These are phyloP conservation scores for Phascolomyces articulosus DNA, from an alignment of 371 early-diverging fungal genomes.

Conservation along the genomic window DNA sequence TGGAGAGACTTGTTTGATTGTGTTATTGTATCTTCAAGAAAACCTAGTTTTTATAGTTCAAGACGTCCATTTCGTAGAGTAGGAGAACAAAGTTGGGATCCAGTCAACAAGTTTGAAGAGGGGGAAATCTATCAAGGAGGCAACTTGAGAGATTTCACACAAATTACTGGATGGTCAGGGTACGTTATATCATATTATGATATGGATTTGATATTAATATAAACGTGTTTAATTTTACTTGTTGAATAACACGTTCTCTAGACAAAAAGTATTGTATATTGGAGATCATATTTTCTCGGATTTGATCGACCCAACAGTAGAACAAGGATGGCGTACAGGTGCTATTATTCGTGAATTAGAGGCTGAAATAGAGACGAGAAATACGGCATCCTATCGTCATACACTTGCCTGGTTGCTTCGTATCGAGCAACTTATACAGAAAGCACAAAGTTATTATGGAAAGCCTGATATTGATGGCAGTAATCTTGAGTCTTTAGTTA, in stretches of 20 bases:
- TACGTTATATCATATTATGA: no score
- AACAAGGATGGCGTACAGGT: conserved; percentile 76
- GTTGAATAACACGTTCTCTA: conserved; percentile 2
- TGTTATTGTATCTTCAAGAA: conserved; percentile 61
- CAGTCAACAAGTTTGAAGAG: conserved; percentile 52
- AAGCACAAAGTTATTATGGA: conserved; percentile 53
- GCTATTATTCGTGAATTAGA: conserved; percentile 68
- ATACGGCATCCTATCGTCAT: conserved; percentile 54
- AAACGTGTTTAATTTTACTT: no score
- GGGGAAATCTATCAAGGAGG: conserved; percentile 70
- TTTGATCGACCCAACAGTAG: conserved; percentile 62
- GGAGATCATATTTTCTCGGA: conserved; percentile 75
- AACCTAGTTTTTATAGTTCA: conserved; percentile 64
- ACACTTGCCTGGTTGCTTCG: conserved; percentile 56
- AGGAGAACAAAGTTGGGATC: conserved; percentile 52
- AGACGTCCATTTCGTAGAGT: conserved; percentile 60
- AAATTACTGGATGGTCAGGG: conserved; percentile 59
- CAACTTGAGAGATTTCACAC: conserved; percentile 59
- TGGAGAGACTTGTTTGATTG: conserved; percentile 72
- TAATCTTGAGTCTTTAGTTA: conserved; percentile 42
- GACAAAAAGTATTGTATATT: conserved; percentile 67
- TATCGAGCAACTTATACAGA: conserved; percentile 57
- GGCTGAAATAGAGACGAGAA: conserved; percentile 57
- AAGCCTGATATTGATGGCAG: conserved; percentile 26
- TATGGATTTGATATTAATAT: no score